Evolutionary conservation across 805 yeast genomes (phyloP).

Genomic region (Nakazawaea pomicola): DNA sequence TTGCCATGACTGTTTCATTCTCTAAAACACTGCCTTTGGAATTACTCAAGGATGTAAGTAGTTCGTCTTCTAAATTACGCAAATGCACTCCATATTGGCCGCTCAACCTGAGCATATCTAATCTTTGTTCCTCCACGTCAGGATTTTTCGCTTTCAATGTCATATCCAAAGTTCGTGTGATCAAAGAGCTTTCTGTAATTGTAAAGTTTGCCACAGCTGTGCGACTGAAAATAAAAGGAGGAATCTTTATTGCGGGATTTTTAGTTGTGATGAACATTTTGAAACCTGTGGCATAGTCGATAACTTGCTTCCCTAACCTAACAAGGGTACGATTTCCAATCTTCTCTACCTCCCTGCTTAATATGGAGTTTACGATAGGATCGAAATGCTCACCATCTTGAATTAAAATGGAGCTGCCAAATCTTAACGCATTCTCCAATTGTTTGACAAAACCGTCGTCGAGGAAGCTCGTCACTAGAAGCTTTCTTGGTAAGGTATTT

Average conservation of each 20-base stretch:
- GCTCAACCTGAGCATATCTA: constrained; percentile 47
- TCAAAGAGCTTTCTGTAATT: constrained; percentile 62
- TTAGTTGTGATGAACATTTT: constrained; percentile 54
- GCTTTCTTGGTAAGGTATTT: constrained; percentile 26
- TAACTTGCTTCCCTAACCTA: constrained; percentile 51
- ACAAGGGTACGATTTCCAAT: constrained; percentile 70
- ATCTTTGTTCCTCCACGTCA: constrained; percentile 55
- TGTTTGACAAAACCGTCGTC: constrained; percentile 62
- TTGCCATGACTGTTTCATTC: constrained; percentile 50
- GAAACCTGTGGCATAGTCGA: constrained; percentile 68
- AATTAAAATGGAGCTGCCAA: constrained; percentile 72
- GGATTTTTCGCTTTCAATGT: constrained; percentile 56
- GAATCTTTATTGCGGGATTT: constrained; percentile 42
- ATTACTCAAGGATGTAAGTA: constrained; percentile 53
- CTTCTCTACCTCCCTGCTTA: constrained; percentile 53
- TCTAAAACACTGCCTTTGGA: constrained; percentile 64
- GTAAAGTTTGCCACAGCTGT: constrained; percentile 66
- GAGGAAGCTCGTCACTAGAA: constrained; percentile 63
- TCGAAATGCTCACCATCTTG: constrained; percentile 80
- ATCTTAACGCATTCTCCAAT: constrained; percentile 74
- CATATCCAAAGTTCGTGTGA: constrained; percentile 54
- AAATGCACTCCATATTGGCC: constrained; percentile 55
- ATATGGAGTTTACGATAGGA: constrained; percentile 61
- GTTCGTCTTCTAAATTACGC: constrained; percentile 48
- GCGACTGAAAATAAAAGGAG: constrained; percentile 58